phyloP scores from a whole-genome alignment of 2,329 filamentous ascomycete species.

The Fusarium liriodendri region DNA sequence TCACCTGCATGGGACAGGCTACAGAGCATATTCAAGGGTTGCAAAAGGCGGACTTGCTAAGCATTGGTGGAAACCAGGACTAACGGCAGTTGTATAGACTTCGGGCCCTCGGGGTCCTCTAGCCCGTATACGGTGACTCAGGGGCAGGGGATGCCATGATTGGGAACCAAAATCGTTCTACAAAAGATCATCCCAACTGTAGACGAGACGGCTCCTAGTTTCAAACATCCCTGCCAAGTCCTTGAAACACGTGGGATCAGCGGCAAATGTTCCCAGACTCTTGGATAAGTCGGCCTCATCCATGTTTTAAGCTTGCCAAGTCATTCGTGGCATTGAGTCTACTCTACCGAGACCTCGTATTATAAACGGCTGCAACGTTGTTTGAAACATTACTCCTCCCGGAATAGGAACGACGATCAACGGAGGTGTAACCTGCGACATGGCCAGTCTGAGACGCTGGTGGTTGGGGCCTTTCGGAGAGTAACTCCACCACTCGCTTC shows the following conservation, averaged over 20 bases:
- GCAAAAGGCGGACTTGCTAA: not conserved
- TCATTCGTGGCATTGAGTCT: not conserved
- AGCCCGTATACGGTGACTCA: not conserved
- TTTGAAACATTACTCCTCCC: not conserved
- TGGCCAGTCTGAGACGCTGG: slow-evolving; percentile 4
- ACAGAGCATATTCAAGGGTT: not conserved
- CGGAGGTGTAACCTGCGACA: not conserved
- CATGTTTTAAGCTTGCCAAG: not conserved
- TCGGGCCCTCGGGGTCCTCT: not conserved
- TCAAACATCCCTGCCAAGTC: not conserved
- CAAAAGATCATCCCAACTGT: not conserved
- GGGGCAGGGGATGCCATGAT: not conserved
- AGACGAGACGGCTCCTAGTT: not conserved
- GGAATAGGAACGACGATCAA: not conserved
- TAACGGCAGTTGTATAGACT: not conserved
- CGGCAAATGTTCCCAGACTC: not conserved
- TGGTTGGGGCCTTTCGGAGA: slow-evolving; percentile 6
- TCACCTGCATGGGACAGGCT: not conserved
- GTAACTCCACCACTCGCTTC: slow-evolving; percentile 11
- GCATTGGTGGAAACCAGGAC: not conserved
- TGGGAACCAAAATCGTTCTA: not conserved
- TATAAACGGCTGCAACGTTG: not conserved
- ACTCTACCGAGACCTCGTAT: not conserved
- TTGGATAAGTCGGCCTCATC: not conserved
- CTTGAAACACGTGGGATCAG: not conserved